Evolutionary conservation across 139 green algal genomes (phyloP), one percentile per base, ranked within the genome.

Genomic region (Pleodorina starrii): DNA sequence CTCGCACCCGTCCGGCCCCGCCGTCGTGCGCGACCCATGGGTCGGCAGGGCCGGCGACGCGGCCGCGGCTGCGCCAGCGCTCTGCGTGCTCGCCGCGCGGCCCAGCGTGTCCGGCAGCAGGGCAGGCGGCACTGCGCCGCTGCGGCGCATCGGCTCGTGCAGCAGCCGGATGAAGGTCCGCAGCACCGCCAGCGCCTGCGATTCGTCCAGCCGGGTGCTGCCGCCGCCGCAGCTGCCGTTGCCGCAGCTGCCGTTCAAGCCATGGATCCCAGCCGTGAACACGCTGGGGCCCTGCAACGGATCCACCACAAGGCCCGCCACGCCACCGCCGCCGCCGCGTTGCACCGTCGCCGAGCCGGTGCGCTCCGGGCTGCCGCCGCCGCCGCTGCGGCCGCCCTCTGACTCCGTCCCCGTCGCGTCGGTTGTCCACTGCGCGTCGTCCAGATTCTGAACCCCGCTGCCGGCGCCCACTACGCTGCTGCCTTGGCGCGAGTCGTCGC

Each of bases 111-210:
- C 48, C 16, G 48, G 14, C 35, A 77, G 14, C 35, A 73, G 27
- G n/a, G 74, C 32, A 23, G 76, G 48, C 77, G 77, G 35, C 35
- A 54, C 35, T 19, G 36, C 77, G 9, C 42, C 32, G 57, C 40
- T 29, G 14, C 57, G 63, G 17, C 25, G 44, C 40, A 51, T 5
- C 21, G 82, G 66, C 23, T 88, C 46, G 35, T 88, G 82, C 66
- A 88, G 44, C 66, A 88, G 82, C 66, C 66, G 44, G 0, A 88
- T 42, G 35, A 88, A 79, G 11, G 66, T 71, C 43, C 51, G 82
- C 27, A 88, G 17, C 82, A 88, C 82, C 44, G n/a, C 44, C 32
- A 88, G 66, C 35, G 82, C 82, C n/a, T 79, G 46, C 23, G 23
- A 19, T 21, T 80, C 82, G 10, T 40, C 23, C 40, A 86, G 27